These are phyloP conservation scores for Phytopythium ostracodes DNA, from an alignment of 352 stramenopile genomes.

Conservation along the genomic window DNA sequence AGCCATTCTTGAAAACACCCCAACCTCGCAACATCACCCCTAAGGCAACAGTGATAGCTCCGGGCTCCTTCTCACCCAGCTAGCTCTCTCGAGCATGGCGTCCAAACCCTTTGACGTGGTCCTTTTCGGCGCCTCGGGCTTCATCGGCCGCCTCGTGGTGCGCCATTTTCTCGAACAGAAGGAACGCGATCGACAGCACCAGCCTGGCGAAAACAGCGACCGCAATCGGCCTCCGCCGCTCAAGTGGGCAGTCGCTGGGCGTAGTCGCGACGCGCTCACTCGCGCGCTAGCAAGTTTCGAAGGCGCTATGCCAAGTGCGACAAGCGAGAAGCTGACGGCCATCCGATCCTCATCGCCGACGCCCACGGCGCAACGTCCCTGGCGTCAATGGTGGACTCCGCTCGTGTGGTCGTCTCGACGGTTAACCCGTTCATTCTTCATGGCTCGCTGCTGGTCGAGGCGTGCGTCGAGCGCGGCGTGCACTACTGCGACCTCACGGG, in stretches of 20 bases:
- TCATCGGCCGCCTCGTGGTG: constrained; percentile 65
- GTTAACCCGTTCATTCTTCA: constrained; percentile 80
- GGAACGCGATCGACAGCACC: not conserved
- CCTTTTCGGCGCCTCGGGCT: constrained; percentile 84
- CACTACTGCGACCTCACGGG: constrained; percentile 89
- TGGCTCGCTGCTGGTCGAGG: constrained; percentile 61
- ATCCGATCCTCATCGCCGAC: constrained; percentile 47
- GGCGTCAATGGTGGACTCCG: constrained; percentile 50
- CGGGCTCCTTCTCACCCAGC: too few relatives aligned
- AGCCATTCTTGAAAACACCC: too few relatives aligned
- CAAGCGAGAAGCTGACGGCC: not conserved
- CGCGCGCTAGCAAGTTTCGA: constrained; percentile 6
- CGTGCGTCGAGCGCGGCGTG: constrained; percentile 81
- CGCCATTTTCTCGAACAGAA: constrained; percentile 50
- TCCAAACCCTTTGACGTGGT: constrained; percentile 36
- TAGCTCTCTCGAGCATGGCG: constrained; percentile 6
- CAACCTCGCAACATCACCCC: too few relatives aligned
- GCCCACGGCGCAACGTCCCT: constrained; percentile 42
- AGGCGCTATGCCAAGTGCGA: not conserved
- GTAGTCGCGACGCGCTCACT: constrained; percentile 54
- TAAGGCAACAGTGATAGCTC: not conserved
- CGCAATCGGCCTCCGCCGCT: constrained; percentile 14
- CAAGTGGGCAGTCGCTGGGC: constrained; percentile 82
- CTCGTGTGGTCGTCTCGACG: constrained; percentile 67
- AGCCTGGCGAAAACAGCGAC: not conserved